Conservation (phyloP, 2,329 filamentous ascomycete species). For the Paecilomyces fulvus region DNA sequence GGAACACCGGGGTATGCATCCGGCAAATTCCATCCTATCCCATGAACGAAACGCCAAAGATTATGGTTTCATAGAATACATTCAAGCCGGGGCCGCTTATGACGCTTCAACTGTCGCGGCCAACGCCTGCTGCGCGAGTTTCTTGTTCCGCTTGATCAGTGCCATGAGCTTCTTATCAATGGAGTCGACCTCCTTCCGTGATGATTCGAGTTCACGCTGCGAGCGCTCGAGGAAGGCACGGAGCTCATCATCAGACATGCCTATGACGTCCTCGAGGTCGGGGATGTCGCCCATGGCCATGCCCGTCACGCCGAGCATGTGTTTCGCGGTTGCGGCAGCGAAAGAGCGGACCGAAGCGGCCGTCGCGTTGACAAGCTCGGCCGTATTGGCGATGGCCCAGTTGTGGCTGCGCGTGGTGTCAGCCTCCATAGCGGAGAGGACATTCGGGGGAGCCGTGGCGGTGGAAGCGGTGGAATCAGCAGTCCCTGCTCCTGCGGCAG, state of each 20-base stretch:
- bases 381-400: slow-evolving; percentile 28
- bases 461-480: slow-evolving; percentile 16
- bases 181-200: slow-evolving; percentile 57
- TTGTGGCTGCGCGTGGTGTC: slow-evolving; percentile 30
- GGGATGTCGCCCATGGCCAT: slow-evolving; percentile 23
- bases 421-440: slow-evolving; percentile 31
- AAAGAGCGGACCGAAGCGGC: slow-evolving; percentile 27
- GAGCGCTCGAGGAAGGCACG: slow-evolving; percentile 31
- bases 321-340: slow-evolving; percentile 28
- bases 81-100: not conserved
- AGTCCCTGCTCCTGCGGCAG: slow-evolving; percentile 11
- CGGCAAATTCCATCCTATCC: not conserved
- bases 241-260: slow-evolving; percentile 34
- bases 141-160: slow-evolving; percentile 35
- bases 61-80: not conserved
- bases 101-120: slow-evolving; percentile 17
- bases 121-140: slow-evolving; percentile 34
- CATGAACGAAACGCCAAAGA: not conserved
- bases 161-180: slow-evolving; percentile 36
- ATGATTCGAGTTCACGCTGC: slow-evolving; percentile 59
- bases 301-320: slow-evolving; percentile 26
- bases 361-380: slow-evolving; percentile 26
- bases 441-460: slow-evolving; percentile 24
- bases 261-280: slow-evolving; percentile 33
- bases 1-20: not conserved